These are phyloP conservation scores for Ophiosphaerella herpotricha DNA, from an alignment of 2,329 filamentous ascomycete species.

Conservation along the genomic window DNA sequence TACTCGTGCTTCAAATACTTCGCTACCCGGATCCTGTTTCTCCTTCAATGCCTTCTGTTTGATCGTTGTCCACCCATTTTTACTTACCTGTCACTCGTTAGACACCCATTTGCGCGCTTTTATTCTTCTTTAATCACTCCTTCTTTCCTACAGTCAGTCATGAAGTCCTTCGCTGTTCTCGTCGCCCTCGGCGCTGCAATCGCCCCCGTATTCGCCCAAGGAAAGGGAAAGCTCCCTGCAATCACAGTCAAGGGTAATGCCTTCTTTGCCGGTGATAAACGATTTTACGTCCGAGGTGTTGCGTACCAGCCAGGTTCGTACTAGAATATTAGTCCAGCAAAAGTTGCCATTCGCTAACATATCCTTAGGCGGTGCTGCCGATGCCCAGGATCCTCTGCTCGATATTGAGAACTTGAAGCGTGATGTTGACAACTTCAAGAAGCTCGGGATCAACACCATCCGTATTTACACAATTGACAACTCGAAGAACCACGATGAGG, in stretches of 20 bases:
- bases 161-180: conserved; percentile 39
- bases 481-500: conserved; percentile 76
- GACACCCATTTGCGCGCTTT: conserved; percentile 27
- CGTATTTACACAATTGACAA: conserved; percentile 95
- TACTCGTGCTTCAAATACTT: conserved; percentile 39
- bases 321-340: conserved; percentile 46
- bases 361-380: conserved; percentile 46
- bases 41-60: conserved; percentile 33
- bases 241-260: conserved; percentile 66
- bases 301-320: conserved; percentile 68
- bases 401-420: conserved; percentile 71
- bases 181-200: conserved; percentile 32
- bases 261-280: conserved; percentile 64
- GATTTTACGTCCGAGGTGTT: conserved; percentile 64
- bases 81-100: conserved; percentile 46
- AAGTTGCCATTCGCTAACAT: conserved; percentile 10
- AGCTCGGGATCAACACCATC: conserved; percentile 86
- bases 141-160: conserved; percentile 23
- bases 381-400: conserved; percentile 71
- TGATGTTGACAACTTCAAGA: conserved; percentile 79
- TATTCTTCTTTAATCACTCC: conserved; percentile 34
- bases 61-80: conserved; percentile 25
- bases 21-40: conserved; percentile 21
- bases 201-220: conserved; percentile 33
- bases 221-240: conserved; percentile 52